These are phyloP conservation scores for Suillus subluteus DNA, from an alignment of 768 basidiomycete species.

Conservation along the genomic window DNA sequence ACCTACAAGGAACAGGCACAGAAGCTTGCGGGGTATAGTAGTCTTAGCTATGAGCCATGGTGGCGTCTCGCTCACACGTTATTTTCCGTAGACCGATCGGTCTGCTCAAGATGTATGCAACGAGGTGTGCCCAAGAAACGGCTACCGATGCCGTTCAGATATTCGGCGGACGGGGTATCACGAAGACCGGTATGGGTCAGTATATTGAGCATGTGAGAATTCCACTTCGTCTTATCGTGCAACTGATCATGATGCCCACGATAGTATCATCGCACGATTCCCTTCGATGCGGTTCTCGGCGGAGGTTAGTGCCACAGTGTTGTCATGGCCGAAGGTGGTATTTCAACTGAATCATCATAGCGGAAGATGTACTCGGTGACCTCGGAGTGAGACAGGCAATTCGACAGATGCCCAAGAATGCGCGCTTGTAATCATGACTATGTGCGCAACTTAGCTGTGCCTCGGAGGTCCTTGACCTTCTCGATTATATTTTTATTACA, in stretches of 20 bases:
- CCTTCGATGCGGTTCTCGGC: slow-evolving; percentile 32
- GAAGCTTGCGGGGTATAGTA: slow-evolving; percentile 63
- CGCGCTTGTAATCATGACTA: slow-evolving; percentile 39
- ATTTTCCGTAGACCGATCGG: slow-evolving; percentile 46
- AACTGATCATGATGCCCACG: slow-evolving; percentile 20
- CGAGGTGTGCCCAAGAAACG: slow-evolving; percentile 56
- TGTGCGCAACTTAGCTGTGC: not conserved
- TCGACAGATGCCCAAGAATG: slow-evolving; percentile 55
- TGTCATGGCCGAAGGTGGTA: not conserved
- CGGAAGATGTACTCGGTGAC: slow-evolving; percentile 62
- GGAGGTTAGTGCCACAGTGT: slow-evolving; percentile 17
- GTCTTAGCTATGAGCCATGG: not conserved
- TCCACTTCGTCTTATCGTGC: slow-evolving; percentile 23
- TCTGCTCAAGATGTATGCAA: slow-evolving; percentile 60
- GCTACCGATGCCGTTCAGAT: slow-evolving; percentile 76
- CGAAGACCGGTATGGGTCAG: slow-evolving; percentile 79
- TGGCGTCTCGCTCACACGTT: not conserved
- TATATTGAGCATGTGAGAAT: slow-evolving; percentile 71
- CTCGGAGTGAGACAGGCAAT: slow-evolving; percentile 64
- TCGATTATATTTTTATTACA: slow-evolving; percentile 10
- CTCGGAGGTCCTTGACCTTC: slow-evolving; percentile 2
- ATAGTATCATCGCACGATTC: slow-evolving; percentile 24
- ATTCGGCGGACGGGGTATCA: slow-evolving; percentile 87
- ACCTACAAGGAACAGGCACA: slow-evolving; percentile 71
- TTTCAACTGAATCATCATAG: slow-evolving; percentile 29